phyloP scores from a whole-genome alignment of 2,329 filamentous ascomycete species.

The Penicillium crustosum region DNA sequence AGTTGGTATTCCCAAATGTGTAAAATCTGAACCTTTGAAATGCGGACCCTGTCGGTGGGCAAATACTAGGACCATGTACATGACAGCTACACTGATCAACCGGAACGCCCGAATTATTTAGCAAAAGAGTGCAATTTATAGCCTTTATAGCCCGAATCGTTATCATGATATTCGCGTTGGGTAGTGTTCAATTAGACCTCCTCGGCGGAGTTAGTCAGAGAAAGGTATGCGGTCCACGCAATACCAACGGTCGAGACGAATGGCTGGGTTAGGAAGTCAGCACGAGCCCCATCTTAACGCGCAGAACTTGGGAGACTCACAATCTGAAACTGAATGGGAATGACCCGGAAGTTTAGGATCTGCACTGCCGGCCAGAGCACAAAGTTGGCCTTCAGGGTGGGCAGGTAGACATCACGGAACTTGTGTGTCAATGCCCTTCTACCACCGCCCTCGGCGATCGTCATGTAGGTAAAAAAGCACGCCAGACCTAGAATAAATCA shows the following conservation, averaged over 20 bases:
- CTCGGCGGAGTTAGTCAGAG: slow-evolving; percentile 82
- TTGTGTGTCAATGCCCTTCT: slow-evolving; percentile 76
- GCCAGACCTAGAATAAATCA: slow-evolving; percentile 59
- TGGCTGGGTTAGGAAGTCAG: slow-evolving; percentile 57
- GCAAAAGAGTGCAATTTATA: slow-evolving; percentile 12
- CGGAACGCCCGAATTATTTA: slow-evolving; percentile 18
- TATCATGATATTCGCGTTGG: slow-evolving; percentile 16
- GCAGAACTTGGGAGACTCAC: slow-evolving; percentile 57
- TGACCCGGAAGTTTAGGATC: slow-evolving; percentile 91
- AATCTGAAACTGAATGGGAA: slow-evolving; percentile 95
- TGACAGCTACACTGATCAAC: slow-evolving; percentile 12
- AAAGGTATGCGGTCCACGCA: slow-evolving; percentile 96
- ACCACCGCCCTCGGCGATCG: slow-evolving; percentile 87
- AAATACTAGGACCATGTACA: slow-evolving; percentile 18
- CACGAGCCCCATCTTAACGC: background rate
- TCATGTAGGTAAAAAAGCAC: slow-evolving; percentile 95
- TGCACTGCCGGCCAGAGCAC: slow-evolving; percentile 94
- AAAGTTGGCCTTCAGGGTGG: slow-evolving; percentile 93
- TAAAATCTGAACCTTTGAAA: slow-evolving; percentile 17
- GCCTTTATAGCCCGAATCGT: slow-evolving; percentile 13
- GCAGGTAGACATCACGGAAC: slow-evolving; percentile 89
- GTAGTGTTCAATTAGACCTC: slow-evolving; percentile 50
- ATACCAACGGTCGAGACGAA: slow-evolving; percentile 96
- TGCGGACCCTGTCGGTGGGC: slow-evolving; percentile 13
- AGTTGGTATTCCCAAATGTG: slow-evolving; percentile 10